These are phyloP conservation scores for Pseudogymnoascus sp. DNA, from an alignment of 2,329 filamentous ascomycete species.

Conservation along the genomic window DNA sequence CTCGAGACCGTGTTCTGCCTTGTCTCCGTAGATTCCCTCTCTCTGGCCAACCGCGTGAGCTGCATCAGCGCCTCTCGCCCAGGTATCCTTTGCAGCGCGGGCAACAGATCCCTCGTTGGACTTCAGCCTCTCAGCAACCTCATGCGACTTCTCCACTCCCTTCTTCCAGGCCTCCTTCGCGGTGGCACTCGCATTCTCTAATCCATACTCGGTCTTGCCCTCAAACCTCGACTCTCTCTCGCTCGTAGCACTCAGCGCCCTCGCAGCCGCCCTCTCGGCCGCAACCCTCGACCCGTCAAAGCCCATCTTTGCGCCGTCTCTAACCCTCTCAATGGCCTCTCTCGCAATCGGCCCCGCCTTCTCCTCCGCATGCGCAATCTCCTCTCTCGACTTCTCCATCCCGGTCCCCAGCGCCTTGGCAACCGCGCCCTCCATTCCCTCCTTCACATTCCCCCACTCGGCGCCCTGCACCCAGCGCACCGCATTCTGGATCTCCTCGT, in stretches of 20 bases:
- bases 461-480: slow-evolving; percentile 59
- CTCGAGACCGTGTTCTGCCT: slow-evolving; percentile 11
- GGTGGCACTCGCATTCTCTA: slow-evolving; percentile 18
- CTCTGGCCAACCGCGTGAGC: neutral
- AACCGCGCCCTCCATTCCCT: slow-evolving; percentile 45
- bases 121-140: slow-evolving; percentile 1
- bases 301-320: slow-evolving; percentile 27
- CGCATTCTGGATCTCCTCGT: slow-evolving; percentile 60
- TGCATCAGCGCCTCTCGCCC: neutral
- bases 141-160: slow-evolving; percentile 4
- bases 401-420: slow-evolving; percentile 33
- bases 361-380: slow-evolving; percentile 23
- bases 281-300: slow-evolving; percentile 27
- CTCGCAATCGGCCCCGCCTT: slow-evolving; percentile 30
- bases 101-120: neutral
- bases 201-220: neutral
- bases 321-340: slow-evolving; percentile 33
- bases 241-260: slow-evolving; percentile 20
- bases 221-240: slow-evolving; percentile 20
- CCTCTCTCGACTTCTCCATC: slow-evolving; percentile 25
- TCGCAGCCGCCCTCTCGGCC: slow-evolving; percentile 20
- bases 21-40: neutral
- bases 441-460: slow-evolving; percentile 57
- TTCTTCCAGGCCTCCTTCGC: slow-evolving; percentile 13
- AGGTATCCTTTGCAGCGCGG: neutral